Evolutionary conservation across 768 basidiomycete genomes (phyloP), one percentile per base, ranked within the genome.

Genomic region (Mycena vulgaris): DNA sequence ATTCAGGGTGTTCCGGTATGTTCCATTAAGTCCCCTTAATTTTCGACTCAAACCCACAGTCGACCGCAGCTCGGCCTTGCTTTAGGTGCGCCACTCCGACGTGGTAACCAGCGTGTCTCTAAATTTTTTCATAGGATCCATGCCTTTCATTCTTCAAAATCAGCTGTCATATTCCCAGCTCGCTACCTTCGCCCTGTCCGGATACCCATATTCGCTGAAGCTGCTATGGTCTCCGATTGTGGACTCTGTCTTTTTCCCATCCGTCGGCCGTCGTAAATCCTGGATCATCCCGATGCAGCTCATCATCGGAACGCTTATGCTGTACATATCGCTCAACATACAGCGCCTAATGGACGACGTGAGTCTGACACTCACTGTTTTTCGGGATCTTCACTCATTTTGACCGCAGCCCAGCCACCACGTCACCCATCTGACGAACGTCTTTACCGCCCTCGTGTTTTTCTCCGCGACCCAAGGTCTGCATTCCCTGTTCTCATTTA

Each of bases 261-360:
- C 89, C 48, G 74, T 97, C 69, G 98, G 98, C n/a, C 92, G 98
- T 52, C 87, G 98, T 73, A 99, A 98, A 80, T 96, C 95, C 69
- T 99, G 98, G 98, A 98, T 99, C 75, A 92, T 99, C 69, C 98
- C 98, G 37, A 97, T 99, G 88, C 98, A 99, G 79, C 80, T 92
- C 39, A 90, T 95, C 71, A 94, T 98, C 53, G 98, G 95, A 42
- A 85, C 88, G 42, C 83, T 96, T 63, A 94, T 95, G 93, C 75
- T 94, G 31, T 91, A 90, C 75, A 92, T 95, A 68, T 93, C 94
- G 5, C 78, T 88, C 61, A 90, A 93, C 73, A 91, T 92, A 7
- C 87, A 95, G 75, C 88, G 87, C 70, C 83, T 96, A 69, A 87
- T 98, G 80, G 89, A 93, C 63, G 88, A 93, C 74, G 96, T 96